Conservation (phyloP, 2,329 filamentous ascomycete genomes). For the Amesomyces nigricolor region DNA sequence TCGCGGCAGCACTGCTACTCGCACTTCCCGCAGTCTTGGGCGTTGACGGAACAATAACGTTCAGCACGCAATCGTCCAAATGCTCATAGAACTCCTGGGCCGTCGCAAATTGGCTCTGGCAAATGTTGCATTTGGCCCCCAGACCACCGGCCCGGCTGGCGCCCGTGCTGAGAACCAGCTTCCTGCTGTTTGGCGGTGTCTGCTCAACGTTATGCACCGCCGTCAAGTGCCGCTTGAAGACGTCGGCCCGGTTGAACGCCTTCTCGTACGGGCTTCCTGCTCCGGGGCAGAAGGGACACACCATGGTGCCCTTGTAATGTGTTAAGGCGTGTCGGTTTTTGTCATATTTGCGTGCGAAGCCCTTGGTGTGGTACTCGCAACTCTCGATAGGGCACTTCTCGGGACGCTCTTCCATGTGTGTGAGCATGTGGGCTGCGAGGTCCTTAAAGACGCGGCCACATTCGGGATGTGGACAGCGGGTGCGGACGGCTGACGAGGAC, state of each 20-base stretch:
- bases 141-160: conserved; percentile 20
- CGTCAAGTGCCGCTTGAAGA: conserved; percentile 93
- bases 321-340: conserved; percentile 95
- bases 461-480: conserved; percentile 51
- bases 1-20: conserved; percentile 18
- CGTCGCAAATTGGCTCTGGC: conserved; percentile 69
- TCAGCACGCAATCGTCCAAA: conserved; percentile 63
- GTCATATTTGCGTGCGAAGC: conserved; percentile 95
- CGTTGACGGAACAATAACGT: conserved; percentile 49
- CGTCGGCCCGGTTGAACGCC: conserved; percentile 92
- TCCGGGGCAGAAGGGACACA: conserved; percentile 91
- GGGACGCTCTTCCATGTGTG: conserved; percentile 85
- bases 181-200: conserved; percentile 82
- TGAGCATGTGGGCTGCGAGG: conserved; percentile 86
- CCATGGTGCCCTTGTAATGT: conserved; percentile 97
- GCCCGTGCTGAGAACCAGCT: conserved; percentile 48
- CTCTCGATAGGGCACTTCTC: conserved; percentile 93
- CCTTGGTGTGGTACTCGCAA: conserved; percentile 91
- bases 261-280: conserved; percentile 84
- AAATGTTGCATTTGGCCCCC: conserved; percentile 87
- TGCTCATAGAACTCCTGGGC: conserved; percentile 98
- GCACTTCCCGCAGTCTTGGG: conserved; percentile 29
- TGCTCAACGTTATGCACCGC: conserved; percentile 93
- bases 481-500: conserved; percentile 25
- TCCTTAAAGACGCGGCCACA: conserved; percentile 58